Evolutionary conservation across 495 filamentous ascomycete genomes (phyloP), one percentile per base, ranked within the genome.

Genomic region (Penicillium coprophilum): DNA sequence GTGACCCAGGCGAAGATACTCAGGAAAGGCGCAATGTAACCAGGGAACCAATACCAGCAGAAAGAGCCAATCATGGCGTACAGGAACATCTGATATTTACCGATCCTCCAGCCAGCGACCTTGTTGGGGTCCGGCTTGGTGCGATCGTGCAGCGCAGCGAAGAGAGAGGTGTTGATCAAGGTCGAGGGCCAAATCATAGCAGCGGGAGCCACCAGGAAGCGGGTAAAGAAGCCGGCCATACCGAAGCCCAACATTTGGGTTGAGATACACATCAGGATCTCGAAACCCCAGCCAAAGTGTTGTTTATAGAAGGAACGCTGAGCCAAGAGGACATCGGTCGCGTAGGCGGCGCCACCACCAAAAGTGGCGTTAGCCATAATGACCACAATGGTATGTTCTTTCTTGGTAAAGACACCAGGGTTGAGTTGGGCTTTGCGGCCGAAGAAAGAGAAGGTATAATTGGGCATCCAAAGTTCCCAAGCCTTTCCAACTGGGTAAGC

Each of bases 121-220:
- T 77, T 77, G 36, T 68, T 48, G 0, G 85, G 81, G 55, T 88
- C 82, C 2, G 84, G 77, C 45, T 68, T 72, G 10, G 76, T 75
- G 59, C 82, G 80, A 57, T 90, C 87, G 57, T 91, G 87, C 64
- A 90, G 84, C 15, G 85, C 85, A 46, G 83, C 82, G 74, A 91
- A 87, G 9, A 91, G 71, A 6, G 86, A 75, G 0, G 84, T 78
- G 19, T 81, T 82, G 58, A 87, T 83, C 19, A 91, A 72, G 45
- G 78, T 87, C 2, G 74, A 76, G 1, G 88, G 87, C 86, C 87
- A 91, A 57, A 91, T 89, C 85, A 90, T 89, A 9, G 87, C 80
- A 3, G 86, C 85, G 6, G 66, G 69, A 20, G 55, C 20, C 36
- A 90, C 86, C 40, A 90, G 68, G 59, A 85, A 87, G 17, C 81